Conservation (phyloP, 1,284 basidiomycete species). For the Lentinula novae-zelandiae region DNA sequence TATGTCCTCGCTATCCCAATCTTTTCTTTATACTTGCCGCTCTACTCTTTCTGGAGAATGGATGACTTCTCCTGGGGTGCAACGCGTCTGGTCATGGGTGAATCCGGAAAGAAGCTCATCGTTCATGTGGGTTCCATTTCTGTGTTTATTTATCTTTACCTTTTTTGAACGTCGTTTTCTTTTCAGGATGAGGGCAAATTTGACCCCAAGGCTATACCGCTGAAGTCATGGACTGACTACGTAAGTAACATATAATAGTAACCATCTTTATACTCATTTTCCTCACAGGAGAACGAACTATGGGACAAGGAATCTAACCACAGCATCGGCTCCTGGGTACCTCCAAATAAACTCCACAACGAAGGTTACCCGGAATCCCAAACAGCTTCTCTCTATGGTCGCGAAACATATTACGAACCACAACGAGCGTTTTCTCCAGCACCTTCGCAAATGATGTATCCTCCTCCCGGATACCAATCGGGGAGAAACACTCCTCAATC, state of each 20-base stretch:
- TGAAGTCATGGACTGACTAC: conserved; percentile 97
- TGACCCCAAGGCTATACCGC: conserved; percentile 86
- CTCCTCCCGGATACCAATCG: conserved; percentile 69
- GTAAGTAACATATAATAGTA: conserved; percentile 34
- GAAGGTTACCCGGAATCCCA: conserved; percentile 73
- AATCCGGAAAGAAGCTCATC: conserved; percentile 92
- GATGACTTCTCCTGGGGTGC: conserved; percentile 99
- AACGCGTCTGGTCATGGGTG: conserved; percentile 91
- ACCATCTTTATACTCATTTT: neutral
- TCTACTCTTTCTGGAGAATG: conserved; percentile 99
- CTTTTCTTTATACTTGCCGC: conserved; percentile 90
- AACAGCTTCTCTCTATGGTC: conserved; percentile 75
- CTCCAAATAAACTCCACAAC: conserved; percentile 62
- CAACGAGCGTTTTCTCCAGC: conserved; percentile 61
- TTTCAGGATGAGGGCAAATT: conserved; percentile 93
- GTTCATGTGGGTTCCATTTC: conserved; percentile 70
- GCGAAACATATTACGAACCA: conserved; percentile 78
- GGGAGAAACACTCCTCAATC: conserved; percentile 72
- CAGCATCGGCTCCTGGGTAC: conserved; percentile 83
- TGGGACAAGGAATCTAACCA: conserved; percentile 97
- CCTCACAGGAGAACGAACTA: conserved; percentile 79
- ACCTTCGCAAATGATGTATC: conserved; percentile 56
- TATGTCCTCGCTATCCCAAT: conserved; percentile 91
- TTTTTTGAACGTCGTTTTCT: conserved; percentile 14
- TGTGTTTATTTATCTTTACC: neutral